These are phyloP conservation scores for Boechera retrofracta DNA, from an alignment of 345 rosid genomes.

Conservation along the genomic window DNA sequence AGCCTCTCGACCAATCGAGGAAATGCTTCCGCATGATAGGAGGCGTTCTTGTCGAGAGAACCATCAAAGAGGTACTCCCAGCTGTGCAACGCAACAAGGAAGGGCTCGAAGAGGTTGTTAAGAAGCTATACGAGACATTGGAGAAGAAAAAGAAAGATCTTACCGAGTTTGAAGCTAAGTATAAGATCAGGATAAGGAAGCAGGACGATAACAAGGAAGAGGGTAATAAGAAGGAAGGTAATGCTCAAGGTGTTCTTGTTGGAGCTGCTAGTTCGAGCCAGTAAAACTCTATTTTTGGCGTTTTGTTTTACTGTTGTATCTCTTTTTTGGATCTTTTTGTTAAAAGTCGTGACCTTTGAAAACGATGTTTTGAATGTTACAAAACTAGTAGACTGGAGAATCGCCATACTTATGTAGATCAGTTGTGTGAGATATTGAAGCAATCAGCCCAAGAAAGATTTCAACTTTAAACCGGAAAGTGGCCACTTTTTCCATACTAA, in stretches of 20 bases:
- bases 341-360: slow-evolving; percentile 11
- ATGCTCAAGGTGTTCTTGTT: slow-evolving; percentile 97
- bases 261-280: slow-evolving; percentile 74
- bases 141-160: slow-evolving; percentile 86
- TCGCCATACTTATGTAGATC: slow-evolving; percentile 25
- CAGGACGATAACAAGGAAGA: slow-evolving; percentile 43
- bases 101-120: slow-evolving; percentile 89
- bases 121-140: slow-evolving; percentile 79
- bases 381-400: slow-evolving; percentile 30
- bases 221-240: slow-evolving; percentile 60
- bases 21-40: slow-evolving; percentile 94
- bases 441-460: too few relatives aligned
- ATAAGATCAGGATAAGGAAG: slow-evolving; percentile 85
- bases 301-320: slow-evolving; percentile 13
- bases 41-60: slow-evolving; percentile 93
- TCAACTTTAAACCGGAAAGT: too few relatives aligned
- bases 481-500: too few relatives aligned
- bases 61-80: slow-evolving; percentile 88
- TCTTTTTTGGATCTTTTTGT: background rate
- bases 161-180: slow-evolving; percentile 77
- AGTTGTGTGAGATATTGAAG: slow-evolving; percentile 21
- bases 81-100: slow-evolving; percentile 94
- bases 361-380: slow-evolving; percentile 33
- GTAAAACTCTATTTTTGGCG: slow-evolving; percentile 30
- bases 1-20: slow-evolving; percentile 83